Evolutionary conservation across 2,329 filamentous ascomycete genomes (phyloP).

Genomic region (Phialophora expanda): DNA sequence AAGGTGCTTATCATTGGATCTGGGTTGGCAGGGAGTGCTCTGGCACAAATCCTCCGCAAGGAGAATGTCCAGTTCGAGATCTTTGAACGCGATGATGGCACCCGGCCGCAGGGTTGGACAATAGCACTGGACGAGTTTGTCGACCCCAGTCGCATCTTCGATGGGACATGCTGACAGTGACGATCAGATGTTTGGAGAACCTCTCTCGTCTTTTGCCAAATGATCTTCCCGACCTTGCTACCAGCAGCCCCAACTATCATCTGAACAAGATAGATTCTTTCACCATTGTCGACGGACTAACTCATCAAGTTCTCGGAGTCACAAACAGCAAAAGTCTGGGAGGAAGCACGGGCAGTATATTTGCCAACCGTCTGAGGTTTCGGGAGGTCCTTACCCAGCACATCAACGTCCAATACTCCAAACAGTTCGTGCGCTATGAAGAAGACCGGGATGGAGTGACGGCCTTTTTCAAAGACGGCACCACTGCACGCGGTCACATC

Average conservation of each 20-base stretch:
- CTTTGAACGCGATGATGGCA: constrained; percentile 10
- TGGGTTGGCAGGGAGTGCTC: constrained; percentile 32
- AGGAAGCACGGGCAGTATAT: background rate
- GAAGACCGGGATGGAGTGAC: constrained; percentile 15
- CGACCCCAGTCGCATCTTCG: background rate
- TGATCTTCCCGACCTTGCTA: constrained; percentile 2
- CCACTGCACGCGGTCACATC: constrained; percentile 10
- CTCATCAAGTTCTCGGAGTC: constrained; percentile 3
- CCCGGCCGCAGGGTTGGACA: constrained; percentile 7
- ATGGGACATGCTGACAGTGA: background rate
- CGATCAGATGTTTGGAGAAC: constrained; percentile 3
- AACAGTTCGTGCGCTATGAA: constrained; percentile 10
- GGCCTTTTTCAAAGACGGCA: constrained; percentile 11
- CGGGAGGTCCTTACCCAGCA: background rate
- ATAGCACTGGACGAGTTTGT: constrained; percentile 13
- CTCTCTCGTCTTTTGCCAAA: background rate
- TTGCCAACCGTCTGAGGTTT: constrained; percentile 6
- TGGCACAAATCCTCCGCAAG: constrained; percentile 17
- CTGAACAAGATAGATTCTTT: constrained; percentile 1
- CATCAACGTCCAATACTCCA: constrained; percentile 4
- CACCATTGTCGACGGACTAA: constrained; percentile 10
- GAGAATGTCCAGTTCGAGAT: constrained; percentile 8
- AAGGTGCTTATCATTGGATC: constrained; percentile 15
- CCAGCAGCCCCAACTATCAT: constrained; percentile 2
- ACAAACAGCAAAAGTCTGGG: background rate